These are phyloP conservation scores for Chamaecrista fasciculata DNA, from an alignment of 306 rosid species.

Conservation along the genomic window DNA sequence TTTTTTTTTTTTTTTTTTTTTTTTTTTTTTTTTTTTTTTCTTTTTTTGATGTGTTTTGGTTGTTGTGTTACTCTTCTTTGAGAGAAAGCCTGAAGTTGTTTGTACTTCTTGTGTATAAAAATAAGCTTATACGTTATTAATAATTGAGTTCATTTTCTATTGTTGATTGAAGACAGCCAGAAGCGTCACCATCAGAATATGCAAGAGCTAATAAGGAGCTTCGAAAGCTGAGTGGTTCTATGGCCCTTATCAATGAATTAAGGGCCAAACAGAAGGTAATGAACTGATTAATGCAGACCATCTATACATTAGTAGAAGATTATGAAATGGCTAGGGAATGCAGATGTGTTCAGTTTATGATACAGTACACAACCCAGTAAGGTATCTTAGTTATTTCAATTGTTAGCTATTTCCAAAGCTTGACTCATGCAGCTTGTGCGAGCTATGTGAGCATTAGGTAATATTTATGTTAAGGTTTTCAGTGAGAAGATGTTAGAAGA, in stretches of 20 bases:
- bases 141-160: constrained; percentile 22
- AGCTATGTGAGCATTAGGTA: too few species aligned
- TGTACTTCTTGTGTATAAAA: background rate
- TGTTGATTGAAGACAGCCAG: constrained; percentile 83
- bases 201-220: constrained; percentile 93
- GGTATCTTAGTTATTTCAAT: too few species aligned
- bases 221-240: constrained; percentile 57
- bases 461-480: too few species aligned
- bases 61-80: background rate
- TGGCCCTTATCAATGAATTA: constrained; percentile 63
- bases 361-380: too few species aligned
- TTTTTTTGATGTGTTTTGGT: too few species aligned
- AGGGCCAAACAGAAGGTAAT: constrained; percentile 78
- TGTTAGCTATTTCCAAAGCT: too few species aligned
- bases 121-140: background rate
- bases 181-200: constrained; percentile 70
- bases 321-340: background rate
- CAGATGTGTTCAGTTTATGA: background rate
- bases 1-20: background rate
- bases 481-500: too few species aligned
- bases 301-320: too few species aligned
- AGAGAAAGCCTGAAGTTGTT: background rate
- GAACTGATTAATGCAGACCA: background rate
- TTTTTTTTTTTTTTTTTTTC: background rate
- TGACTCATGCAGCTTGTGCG: too few species aligned